A percentile compares a stretch with the other conserved stretches of the same genome.
These are phyloP conservation scores for Phytophthora hybrid DNA, from an alignment of 352 stramenopile genomes.

Conservation along the genomic window DNA sequence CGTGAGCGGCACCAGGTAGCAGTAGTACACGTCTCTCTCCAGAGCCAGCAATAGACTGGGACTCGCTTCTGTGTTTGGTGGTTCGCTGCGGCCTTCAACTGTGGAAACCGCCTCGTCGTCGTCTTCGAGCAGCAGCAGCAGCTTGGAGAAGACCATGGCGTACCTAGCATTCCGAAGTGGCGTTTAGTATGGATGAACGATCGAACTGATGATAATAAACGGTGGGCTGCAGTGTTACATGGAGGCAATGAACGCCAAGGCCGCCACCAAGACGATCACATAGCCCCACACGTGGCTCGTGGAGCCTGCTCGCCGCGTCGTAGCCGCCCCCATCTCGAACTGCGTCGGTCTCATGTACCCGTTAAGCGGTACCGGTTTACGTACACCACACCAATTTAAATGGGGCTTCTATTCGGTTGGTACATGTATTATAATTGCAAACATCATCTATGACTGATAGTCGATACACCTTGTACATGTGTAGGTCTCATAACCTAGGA, in stretches of 20 bases:
- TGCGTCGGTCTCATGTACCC: background rate
- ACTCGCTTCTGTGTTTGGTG: background rate
- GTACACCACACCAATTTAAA: background rate
- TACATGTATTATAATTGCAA: too few relatives aligned
- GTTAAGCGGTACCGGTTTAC: background rate
- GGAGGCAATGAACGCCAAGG: conserved; percentile 58
- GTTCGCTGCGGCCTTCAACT: background rate
- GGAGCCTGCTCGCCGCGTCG: conserved; percentile 59
- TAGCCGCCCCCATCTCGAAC: conserved; percentile 28
- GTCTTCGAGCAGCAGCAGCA: conserved; percentile 46
- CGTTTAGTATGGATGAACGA: background rate
- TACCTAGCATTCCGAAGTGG: conserved; percentile 49
- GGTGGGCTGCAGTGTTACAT: conserved; percentile 50
- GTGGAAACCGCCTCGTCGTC: background rate
- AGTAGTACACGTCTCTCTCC: conserved; percentile 81
- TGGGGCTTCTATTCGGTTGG: too few relatives aligned
- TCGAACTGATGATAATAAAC: background rate
- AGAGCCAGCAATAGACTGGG: conserved; percentile 50
- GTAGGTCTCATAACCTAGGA: too few relatives aligned
- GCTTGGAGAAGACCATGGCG: conserved; percentile 77
- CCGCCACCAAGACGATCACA: conserved; percentile 69
- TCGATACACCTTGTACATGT: too few relatives aligned
- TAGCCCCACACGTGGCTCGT: conserved; percentile 85
- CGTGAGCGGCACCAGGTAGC: conserved; percentile 79
- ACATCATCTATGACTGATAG: too few relatives aligned